Evolutionary conservation across 352 stramenopile species (phyloP).

Genomic region (Phytophthora colocasiae): DNA sequence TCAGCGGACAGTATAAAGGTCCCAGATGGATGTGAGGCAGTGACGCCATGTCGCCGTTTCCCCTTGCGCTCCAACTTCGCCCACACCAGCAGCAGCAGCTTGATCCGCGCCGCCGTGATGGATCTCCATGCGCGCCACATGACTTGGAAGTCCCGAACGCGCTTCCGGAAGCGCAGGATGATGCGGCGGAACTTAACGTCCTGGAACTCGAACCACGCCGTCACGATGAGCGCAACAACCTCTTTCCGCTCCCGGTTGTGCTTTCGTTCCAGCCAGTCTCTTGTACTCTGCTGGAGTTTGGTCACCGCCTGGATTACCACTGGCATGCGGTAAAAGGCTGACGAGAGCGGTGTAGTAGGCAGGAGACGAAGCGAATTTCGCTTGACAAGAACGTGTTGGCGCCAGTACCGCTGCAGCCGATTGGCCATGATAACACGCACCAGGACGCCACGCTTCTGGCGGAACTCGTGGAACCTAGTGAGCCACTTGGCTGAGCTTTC

Average conservation of each 20-base stretch:
- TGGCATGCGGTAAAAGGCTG: slow-evolving; percentile 60
- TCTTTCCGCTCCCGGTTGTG: slow-evolving; percentile 23
- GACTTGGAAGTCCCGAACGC: slow-evolving; percentile 75
- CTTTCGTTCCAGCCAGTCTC: slow-evolving; percentile 47
- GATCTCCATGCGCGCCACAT: slow-evolving; percentile 76
- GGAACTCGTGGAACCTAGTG: slow-evolving; percentile 52
- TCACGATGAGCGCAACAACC: slow-evolving; percentile 65
- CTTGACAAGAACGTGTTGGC: slow-evolving; percentile 36
- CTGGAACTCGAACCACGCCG: slow-evolving; percentile 81
- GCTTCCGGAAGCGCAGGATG: slow-evolving; percentile 80
- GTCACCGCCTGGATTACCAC: slow-evolving; percentile 51
- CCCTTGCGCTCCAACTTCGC: slow-evolving; percentile 65
- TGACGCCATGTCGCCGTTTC: slow-evolving; percentile 52
- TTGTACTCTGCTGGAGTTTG: slow-evolving; percentile 51
- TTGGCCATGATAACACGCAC: slow-evolving; percentile 56
- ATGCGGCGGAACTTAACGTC: slow-evolving; percentile 85
- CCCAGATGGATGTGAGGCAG: neutral
- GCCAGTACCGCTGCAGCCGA: slow-evolving; percentile 66
- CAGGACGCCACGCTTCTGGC: slow-evolving; percentile 43
- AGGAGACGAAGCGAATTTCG: slow-evolving; percentile 29
- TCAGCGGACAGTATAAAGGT: slow-evolving; percentile 12
- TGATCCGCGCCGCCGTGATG: slow-evolving; percentile 78
- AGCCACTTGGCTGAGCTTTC: slow-evolving; percentile 48
- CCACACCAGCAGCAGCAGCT: slow-evolving; percentile 76
- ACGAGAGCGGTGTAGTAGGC: slow-evolving; percentile 35